Conservation (phyloP, 2,329 filamentous ascomycete genomes). For the Huntiella abstrusa region DNA sequence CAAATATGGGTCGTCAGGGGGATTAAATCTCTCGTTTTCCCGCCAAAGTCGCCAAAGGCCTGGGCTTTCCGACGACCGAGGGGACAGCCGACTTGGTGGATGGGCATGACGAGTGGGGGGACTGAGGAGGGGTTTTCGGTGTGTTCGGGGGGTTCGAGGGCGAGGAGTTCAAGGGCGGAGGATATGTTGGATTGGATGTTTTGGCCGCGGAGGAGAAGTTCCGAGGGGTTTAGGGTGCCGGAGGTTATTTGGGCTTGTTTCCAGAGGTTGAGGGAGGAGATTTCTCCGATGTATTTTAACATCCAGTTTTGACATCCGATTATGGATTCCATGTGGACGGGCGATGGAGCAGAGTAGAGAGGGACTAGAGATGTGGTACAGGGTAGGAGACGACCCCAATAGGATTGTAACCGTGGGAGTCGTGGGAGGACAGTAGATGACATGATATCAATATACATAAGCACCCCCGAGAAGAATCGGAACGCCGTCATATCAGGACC, state of each 20-base stretch:
- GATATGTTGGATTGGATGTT: constrained; percentile 22
- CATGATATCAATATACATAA: constrained; percentile 31
- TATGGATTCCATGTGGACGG: constrained; percentile 29
- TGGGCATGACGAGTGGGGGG: constrained; percentile 8
- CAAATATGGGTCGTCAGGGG: constrained; percentile 22
- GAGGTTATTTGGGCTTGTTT: constrained; percentile 28
- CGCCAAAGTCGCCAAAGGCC: constrained; percentile 8
- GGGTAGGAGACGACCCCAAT: constrained; percentile 23
- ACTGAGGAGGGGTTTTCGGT: constrained; percentile 1
- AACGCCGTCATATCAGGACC: constrained; percentile 28
- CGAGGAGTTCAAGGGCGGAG: constrained; percentile 17
- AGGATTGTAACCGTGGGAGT: constrained; percentile 23
- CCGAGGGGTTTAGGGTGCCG: constrained; percentile 25
- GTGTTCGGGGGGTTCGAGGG: background rate
- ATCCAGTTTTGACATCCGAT: constrained; percentile 39
- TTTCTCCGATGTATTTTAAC: constrained; percentile 33
- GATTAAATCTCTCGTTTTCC: constrained; percentile 10
- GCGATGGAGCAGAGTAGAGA: constrained; percentile 12
- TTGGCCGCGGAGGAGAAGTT: constrained; percentile 27
- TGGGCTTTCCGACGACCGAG: constrained; percentile 4
- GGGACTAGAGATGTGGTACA: constrained; percentile 12
- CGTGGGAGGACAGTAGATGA: constrained; percentile 27
- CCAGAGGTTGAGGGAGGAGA: constrained; percentile 34
- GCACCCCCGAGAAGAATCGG: constrained; percentile 27
- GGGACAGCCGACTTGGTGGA: constrained; percentile 11